Base-by-base conservation (phyloP, 2,329 filamentous ascomycete genomes). In the Daldinia eschscholtzii region DNA sequence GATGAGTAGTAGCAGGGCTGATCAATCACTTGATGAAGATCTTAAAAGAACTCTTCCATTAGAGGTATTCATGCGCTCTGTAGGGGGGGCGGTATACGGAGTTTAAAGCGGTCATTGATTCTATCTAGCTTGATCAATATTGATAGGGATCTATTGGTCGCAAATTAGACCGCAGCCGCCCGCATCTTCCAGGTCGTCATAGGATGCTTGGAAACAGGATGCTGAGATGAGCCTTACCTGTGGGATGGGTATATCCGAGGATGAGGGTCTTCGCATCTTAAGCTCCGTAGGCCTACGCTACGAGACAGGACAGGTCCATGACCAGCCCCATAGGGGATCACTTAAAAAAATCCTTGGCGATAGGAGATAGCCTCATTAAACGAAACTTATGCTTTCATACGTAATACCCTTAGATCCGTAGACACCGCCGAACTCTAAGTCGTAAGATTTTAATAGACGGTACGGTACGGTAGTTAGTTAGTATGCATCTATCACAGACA, bases 361-460 rank as follows among this genome's bases (percentile, higher is more conserved):
- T 64, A 60, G 48, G 61, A 71, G 63, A 71, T 71, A 67, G 68
- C 64, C 63, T 70, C 69, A 72, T 72, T 72, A 68, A 71, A 72
- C 61, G 61, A 56, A 62, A 56, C 57, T 64, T 61, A 72, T 72
- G 70, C 70, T 63, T 55, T 64, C 68, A 62, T 70, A 65, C 61
- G 61, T 71, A 67, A 68, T 66, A 61, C 52, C 48, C 48, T 64
- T 58, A 57, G 44, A 57, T 60, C 28, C 35, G 33, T 52, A 35
- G 41, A 23, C 18, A 55, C 52, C 30, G 52, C 52, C 52, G 20
- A 37, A 30, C n/a, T 55, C 18, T 37, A 55, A 35, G 52, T 23
- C 4, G 52, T 37, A 23, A 37, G 20, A 55, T 55, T 52, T 30
- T 50, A 20, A 59, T 59, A 37, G 35, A 28, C 50, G 39, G 50